These are phyloP conservation scores for Aspergillus carbonarius DNA, from an alignment of 2,329 filamentous ascomycete genomes.

Conservation along the genomic window DNA sequence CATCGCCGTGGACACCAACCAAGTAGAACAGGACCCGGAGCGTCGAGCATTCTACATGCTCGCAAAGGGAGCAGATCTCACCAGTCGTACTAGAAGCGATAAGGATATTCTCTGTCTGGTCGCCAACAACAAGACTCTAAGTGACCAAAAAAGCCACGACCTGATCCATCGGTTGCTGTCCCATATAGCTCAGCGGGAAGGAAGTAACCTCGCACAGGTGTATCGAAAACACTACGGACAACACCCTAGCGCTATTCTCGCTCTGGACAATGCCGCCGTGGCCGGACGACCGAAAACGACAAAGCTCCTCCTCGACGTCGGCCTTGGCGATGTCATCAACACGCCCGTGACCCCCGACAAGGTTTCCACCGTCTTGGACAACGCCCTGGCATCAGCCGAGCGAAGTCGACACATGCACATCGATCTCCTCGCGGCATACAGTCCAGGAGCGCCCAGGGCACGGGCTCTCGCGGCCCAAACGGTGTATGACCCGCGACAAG, in stretches of 20 bases:
- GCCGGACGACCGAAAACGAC: conserved; percentile 18
- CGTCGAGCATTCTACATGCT: conserved; percentile 21
- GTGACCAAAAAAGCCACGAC: conserved; percentile 22
- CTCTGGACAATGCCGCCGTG: conserved; percentile 18
- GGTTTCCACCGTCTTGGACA: conserved; percentile 19
- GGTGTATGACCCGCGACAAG: conserved; percentile 19
- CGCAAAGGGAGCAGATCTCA: conserved; percentile 20
- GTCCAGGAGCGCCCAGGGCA: conserved; percentile 11
- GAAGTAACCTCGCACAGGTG: conserved; percentile 6
- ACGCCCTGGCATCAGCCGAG: conserved; percentile 20
- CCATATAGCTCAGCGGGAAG: conserved; percentile 6
- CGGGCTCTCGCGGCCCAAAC: conserved; percentile 16
- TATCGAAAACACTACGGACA: conserved; percentile 20
- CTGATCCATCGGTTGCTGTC: conserved; percentile 20
- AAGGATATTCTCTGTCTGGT: conserved; percentile 26
- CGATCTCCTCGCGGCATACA: conserved; percentile 18
- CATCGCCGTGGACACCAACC: conserved; percentile 21
- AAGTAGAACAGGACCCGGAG: conserved; percentile 12
- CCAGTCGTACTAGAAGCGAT: conserved; percentile 8
- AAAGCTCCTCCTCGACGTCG: conserved; percentile 21
- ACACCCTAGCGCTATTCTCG: conserved; percentile 8
- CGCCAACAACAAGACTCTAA: conserved; percentile 19
- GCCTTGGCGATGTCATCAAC: conserved; percentile 18
- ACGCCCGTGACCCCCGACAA: conserved; percentile 6
- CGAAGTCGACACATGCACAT: conserved; percentile 21